Evolutionary conservation across 2,329 filamentous ascomycete species (phyloP), one percentile per base, ranked within the genome.

Genomic region (Trichoderma koningii): DNA sequence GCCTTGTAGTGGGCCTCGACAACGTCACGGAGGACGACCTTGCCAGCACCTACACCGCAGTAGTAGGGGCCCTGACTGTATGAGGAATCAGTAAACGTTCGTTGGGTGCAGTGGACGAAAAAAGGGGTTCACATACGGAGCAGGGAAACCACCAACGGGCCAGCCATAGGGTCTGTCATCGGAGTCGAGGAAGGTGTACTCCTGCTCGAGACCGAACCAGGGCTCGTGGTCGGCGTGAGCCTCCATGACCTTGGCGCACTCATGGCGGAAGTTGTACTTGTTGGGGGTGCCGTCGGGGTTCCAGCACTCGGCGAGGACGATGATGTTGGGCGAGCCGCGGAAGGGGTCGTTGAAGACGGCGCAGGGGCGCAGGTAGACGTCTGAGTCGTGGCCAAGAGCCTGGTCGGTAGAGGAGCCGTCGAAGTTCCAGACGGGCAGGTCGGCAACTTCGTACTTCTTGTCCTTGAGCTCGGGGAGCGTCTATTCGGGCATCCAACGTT

Each of bases 181-280:
- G 71, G 88, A 81, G 75, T 94, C 93, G 72, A 98, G 75, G 14
- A 80, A 73, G 9, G 78, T 98, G 86, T 98, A 98, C 81, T 98
- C 94, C 78, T 98, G 94, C 79, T 97, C 94, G 19, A 99, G 88
- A 81, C 95, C 95, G 81, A 98, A 99, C 95, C 94, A 98, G 76
- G 95, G 93, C 77, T 90, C 85, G 74, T 94, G 89, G 65, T 87
- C 83, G 77, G 88, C 88, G 79, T 97, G 88, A 69, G 88, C 85
- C 79, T 95, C 88, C 92, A 98, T 96, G 73, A 97, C 84, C 79
- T 95, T 90, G 76, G 87, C 87, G 75, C 89, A 90, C 75, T 98
- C 94, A 78, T 97, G 90, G 72, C 95, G 92, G 89, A 89, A 91
- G 90, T 99, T 99, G 90, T 87, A 98, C 81, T 96, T 93, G 89